Percentiles rank a stretch among this genome's conserved stretches.
Evolutionary conservation across 2,329 filamentous ascomycete species (phyloP).

Genomic region (Colletotrichum sp.): DNA sequence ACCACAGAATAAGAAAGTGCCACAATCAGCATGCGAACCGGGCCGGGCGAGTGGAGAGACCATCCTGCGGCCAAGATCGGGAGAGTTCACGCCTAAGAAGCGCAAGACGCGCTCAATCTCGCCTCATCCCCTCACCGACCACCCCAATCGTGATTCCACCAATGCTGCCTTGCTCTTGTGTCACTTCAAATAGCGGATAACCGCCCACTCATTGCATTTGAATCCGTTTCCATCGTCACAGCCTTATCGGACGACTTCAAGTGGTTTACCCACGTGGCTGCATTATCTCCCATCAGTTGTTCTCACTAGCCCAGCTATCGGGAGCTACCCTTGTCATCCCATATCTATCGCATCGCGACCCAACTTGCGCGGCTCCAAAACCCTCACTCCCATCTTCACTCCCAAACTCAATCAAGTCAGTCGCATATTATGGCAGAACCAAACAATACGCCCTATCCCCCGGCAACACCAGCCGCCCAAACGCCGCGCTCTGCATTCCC

Average conservation of each 20-base stretch:
- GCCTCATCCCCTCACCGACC: neutral
- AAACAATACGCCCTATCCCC: slow-evolving; percentile 50
- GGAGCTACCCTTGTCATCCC: neutral
- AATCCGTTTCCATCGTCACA: neutral
- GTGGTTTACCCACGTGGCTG: neutral
- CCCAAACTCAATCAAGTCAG: neutral
- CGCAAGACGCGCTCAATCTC: neutral
- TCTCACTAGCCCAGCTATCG: neutral
- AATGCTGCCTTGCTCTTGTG: neutral
- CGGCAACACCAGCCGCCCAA: slow-evolving; percentile 29
- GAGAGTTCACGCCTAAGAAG: neutral
- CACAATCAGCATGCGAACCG: neutral
- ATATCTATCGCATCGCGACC: neutral
- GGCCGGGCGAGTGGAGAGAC: neutral
- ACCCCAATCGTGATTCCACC: neutral
- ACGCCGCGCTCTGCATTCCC: slow-evolving; percentile 50
- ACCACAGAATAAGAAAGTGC: neutral
- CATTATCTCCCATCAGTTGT: neutral
- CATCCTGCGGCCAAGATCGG: neutral
- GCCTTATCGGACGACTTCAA: neutral
- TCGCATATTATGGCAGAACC: slow-evolving; percentile 46
- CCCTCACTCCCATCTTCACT: neutral
- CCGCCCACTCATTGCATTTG: neutral
- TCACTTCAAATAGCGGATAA: neutral
- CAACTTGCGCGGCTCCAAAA: neutral